Percentiles rank a stretch among this genome's conserved stretches.
Conservation (phyloP, 1,139 yeast species). For the Magnusiomyces clavatus region DNA sequence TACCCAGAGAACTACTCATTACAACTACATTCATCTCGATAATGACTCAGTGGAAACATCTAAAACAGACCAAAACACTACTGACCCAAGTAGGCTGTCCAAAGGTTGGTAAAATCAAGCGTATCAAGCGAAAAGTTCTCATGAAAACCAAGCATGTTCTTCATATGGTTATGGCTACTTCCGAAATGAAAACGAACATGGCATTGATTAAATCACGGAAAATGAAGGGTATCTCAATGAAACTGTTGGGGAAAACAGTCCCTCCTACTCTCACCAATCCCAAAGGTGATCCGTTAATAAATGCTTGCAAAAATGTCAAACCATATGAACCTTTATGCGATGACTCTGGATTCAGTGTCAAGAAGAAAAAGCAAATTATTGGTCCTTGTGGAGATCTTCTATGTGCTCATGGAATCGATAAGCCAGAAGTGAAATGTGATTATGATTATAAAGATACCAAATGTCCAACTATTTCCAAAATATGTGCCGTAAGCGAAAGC, state of each 20-base stretch:
- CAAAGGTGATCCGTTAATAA: not conserved
- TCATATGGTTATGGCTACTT: slow-evolving; percentile 2
- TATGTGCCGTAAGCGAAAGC: too few relatives aligned
- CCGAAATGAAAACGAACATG: slow-evolving; percentile 4
- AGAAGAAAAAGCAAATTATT: not conserved
- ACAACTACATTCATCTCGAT: slow-evolving; percentile 19
- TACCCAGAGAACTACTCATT: slow-evolving; percentile 17
- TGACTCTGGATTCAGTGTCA: not conserved
- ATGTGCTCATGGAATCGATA: too few relatives aligned
- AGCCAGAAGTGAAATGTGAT: too few relatives aligned
- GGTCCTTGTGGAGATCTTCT: too few relatives aligned
- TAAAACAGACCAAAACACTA: slow-evolving; percentile 1
- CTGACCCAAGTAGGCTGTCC: not conserved
- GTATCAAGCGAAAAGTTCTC: slow-evolving; percentile 1
- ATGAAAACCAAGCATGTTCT: slow-evolving; percentile 6
- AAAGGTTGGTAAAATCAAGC: slow-evolving; percentile 6
- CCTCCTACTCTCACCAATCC: slow-evolving; percentile 2
- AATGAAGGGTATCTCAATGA: not conserved
- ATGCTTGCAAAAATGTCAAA: too few relatives aligned
- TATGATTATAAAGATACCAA: too few relatives aligned
- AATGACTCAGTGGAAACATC: slow-evolving; percentile 16
- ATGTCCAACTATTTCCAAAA: too few relatives aligned
- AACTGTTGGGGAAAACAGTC: slow-evolving; percentile 3
- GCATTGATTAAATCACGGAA: not conserved
- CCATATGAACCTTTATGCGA: too few relatives aligned